Evolutionary conservation across 495 filamentous ascomycete genomes (phyloP).

Genomic region (Bryoglossum gracile): DNA sequence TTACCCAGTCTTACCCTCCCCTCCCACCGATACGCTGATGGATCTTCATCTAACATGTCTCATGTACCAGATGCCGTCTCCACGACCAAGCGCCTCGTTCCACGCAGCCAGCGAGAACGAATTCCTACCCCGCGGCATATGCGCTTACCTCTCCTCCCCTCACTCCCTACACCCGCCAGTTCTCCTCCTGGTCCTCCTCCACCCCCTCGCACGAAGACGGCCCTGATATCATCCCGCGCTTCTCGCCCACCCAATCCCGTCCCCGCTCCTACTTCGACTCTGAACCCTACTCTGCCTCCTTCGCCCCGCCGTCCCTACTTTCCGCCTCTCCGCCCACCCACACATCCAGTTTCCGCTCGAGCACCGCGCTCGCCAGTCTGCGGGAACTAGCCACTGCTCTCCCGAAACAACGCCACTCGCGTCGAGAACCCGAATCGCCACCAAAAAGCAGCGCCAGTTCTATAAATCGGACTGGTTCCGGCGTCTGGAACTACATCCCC

Average conservation of each 20-base stretch:
- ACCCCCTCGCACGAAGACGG: constrained; percentile 15
- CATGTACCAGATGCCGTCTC: constrained; percentile 18
- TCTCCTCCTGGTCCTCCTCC: background rate
- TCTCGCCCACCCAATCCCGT: constrained; percentile 24
- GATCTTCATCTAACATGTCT: constrained; percentile 5
- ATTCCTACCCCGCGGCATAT: constrained; percentile 8
- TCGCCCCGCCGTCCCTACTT: constrained; percentile 6
- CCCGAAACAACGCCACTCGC: constrained; percentile 3
- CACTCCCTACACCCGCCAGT: constrained; percentile 16
- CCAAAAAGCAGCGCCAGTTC: constrained; percentile 7
- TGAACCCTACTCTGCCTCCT: constrained; percentile 17
- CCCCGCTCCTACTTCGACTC: constrained; percentile 25
- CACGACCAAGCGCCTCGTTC: constrained; percentile 22
- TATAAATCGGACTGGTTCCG: constrained; percentile 10
- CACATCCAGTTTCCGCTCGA: constrained; percentile 1
- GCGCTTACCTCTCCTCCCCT: constrained; percentile 17
- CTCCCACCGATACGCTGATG: background rate
- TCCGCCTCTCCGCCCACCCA: constrained; percentile 3
- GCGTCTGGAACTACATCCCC: constrained; percentile 23
- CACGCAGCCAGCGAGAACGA: background rate
- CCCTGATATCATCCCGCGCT: constrained; percentile 25
- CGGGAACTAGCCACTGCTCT: constrained; percentile 21
- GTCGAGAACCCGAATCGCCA: constrained; percentile 9
- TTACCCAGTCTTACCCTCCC: no score
- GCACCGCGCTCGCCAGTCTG: constrained; percentile 18